phyloP scores from a whole-genome alignment of 176 grass and related monocot species.

The Pharus latifolius region DNA sequence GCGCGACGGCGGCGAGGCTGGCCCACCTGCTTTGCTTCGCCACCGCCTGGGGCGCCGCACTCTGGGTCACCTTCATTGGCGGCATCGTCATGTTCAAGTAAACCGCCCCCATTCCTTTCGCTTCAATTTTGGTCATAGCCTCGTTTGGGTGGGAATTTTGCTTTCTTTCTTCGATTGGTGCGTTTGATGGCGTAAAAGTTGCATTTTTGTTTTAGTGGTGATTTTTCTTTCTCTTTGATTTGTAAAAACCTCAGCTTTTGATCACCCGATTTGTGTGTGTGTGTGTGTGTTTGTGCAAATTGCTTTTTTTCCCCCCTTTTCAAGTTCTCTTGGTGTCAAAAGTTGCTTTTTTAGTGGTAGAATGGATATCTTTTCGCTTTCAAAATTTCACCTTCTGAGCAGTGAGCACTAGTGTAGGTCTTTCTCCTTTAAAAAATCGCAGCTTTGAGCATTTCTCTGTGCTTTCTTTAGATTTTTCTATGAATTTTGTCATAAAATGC shows the following conservation, averaged over 20 bases:
- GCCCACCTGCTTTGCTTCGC: constrained; percentile 70
- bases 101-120: not conserved
- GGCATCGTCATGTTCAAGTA: constrained; percentile 89
- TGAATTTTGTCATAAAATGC: too few relatives aligned
- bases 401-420: too few relatives aligned
- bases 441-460: too few relatives aligned
- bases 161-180: not conserved
- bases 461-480: too few relatives aligned
- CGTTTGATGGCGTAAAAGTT: not conserved
- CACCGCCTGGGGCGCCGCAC: constrained; percentile 60
- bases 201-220: not conserved
- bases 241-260: not conserved
- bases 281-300: too few relatives aligned
- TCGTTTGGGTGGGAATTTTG: not conserved
- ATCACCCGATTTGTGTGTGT: too few relatives aligned
- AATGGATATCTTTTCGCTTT: too few relatives aligned
- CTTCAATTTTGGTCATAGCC: not conserved
- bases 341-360: too few relatives aligned
- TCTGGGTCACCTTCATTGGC: constrained; percentile 91
- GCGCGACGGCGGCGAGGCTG: constrained; percentile 41
- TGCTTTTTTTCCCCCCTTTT: too few relatives aligned
- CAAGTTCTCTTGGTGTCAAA: too few relatives aligned
- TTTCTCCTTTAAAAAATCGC: too few relatives aligned
- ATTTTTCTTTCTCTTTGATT: not conserved
- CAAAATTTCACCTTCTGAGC: too few relatives aligned